Evolutionary conservation across 1,284 basidiomycete species (phyloP).

Genomic region (Trichosporon sp.): DNA sequence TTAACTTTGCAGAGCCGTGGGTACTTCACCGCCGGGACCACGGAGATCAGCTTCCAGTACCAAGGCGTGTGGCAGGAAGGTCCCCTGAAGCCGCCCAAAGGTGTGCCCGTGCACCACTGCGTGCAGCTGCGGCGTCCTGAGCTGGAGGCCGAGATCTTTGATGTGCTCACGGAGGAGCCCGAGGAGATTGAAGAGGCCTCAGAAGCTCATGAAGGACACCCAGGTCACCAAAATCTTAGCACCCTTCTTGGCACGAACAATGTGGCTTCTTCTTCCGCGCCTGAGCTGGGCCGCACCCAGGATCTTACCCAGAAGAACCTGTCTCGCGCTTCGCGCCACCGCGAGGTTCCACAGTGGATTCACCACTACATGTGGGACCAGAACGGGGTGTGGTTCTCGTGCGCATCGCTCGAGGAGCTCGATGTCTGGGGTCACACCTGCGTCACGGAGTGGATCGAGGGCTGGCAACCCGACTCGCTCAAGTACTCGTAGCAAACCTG

Average conservation of each 20-base stretch:
- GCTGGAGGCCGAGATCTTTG: background rate
- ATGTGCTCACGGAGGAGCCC: background rate
- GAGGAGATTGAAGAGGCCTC: background rate
- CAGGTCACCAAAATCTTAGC: background rate
- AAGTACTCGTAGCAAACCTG: background rate
- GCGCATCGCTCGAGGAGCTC: background rate
- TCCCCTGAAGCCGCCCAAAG: background rate
- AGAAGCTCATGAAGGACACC: no score
- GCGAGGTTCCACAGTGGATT: background rate
- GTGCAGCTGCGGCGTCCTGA: background rate
- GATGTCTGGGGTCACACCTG: background rate
- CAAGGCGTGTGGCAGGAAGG: conserved; percentile 8
- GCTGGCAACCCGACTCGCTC: background rate
- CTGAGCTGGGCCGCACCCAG: background rate
- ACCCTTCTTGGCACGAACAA: background rate
- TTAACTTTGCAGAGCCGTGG: conserved; percentile 3
- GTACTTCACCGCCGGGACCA: background rate
- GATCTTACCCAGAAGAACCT: no score
- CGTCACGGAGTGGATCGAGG: conserved; percentile 8
- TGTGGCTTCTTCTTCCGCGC: background rate
- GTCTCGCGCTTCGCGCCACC: background rate
- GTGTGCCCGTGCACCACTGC: conserved; percentile 5
- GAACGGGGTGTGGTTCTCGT: background rate
- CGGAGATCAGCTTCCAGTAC: background rate
- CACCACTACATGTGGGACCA: conserved; percentile 14